These are phyloP conservation scores for Epithemia pelagica DNA, from an alignment of 108 stramenopile species.

Conservation along the genomic window DNA sequence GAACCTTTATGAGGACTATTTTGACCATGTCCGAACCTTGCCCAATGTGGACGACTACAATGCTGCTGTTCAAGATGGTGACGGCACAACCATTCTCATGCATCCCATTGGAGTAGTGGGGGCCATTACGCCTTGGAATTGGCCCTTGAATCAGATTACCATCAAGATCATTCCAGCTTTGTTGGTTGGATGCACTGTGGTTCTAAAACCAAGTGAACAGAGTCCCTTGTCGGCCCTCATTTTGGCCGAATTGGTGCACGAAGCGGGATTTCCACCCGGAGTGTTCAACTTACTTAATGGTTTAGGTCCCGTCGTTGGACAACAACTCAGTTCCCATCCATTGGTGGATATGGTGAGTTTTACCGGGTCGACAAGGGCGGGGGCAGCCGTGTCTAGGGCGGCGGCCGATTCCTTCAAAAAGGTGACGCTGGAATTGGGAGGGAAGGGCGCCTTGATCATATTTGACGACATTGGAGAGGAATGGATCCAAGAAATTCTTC, in stretches of 20 bases:
- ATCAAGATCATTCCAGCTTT: slow-evolving; percentile 90
- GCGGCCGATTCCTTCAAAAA: slow-evolving; percentile 73
- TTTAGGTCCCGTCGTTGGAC: slow-evolving; percentile 69
- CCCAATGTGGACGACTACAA: background rate
- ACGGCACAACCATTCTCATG: slow-evolving; percentile 27
- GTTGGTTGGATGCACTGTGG: slow-evolving; percentile 82
- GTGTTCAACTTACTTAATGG: slow-evolving; percentile 45
- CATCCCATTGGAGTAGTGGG: slow-evolving; percentile 62
- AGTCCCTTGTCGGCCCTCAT: slow-evolving; percentile 86
- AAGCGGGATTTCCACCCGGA: slow-evolving; percentile 74
- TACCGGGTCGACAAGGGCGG: slow-evolving; percentile 89
- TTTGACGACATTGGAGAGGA: slow-evolving; percentile 91
- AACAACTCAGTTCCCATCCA: slow-evolving; percentile 61
- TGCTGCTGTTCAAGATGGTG: background rate
- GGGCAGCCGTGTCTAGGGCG: slow-evolving; percentile 66
- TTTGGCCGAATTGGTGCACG: slow-evolving; percentile 46
- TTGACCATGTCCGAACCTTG: background rate
- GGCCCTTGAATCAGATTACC: slow-evolving; percentile 86
- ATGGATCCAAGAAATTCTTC: slow-evolving; percentile 52
- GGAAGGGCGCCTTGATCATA: slow-evolving; percentile 91
- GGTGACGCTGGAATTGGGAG: slow-evolving; percentile 77
- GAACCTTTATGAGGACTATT: slow-evolving; percentile 5
- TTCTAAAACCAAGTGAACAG: slow-evolving; percentile 87
- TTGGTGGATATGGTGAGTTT: slow-evolving; percentile 83
- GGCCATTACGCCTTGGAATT: slow-evolving; percentile 97